phyloP scores from a whole-genome alignment of 257 asterid genomes.

The Solanum verrucosum region DNA sequence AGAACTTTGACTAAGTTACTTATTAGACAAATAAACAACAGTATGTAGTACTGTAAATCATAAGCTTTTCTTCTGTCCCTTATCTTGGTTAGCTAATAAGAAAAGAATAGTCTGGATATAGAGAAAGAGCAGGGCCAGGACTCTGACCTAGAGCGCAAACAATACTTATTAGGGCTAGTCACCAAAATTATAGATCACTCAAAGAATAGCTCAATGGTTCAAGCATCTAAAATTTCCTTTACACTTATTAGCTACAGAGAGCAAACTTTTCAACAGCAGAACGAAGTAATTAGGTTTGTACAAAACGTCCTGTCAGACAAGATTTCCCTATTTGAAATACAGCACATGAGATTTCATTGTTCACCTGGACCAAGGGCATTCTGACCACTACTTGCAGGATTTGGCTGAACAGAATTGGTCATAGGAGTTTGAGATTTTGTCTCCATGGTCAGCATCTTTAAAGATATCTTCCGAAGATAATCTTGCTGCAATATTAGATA shows the following conservation, averaged over 20 bases:
- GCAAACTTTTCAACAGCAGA: background rate
- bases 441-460: conserved; percentile 87
- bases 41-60: background rate
- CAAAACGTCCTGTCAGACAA: background rate
- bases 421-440: conserved; percentile 54
- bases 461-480: conserved; percentile 73
- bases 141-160: background rate
- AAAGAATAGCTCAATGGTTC: background rate
- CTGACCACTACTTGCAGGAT: conserved; percentile 42
- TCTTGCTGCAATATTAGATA: conserved; percentile 46
- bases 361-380: conserved; percentile 64
- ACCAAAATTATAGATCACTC: background rate
- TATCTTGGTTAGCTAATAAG: background rate
- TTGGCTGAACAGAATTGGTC: conserved; percentile 39
- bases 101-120: background rate
- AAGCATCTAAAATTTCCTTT: background rate
- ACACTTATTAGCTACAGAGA: background rate
- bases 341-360: background rate
- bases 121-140: background rate
- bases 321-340: background rate
- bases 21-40: background rate
- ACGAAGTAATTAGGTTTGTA: background rate
- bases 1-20: background rate
- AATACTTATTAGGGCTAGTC: background rate
- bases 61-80: background rate